Percentiles rank a stretch among this genome's conserved stretches.
These are phyloP conservation scores for Benincasa hispida DNA, from an alignment of 306 rosid genomes.

Conservation along the genomic window DNA sequence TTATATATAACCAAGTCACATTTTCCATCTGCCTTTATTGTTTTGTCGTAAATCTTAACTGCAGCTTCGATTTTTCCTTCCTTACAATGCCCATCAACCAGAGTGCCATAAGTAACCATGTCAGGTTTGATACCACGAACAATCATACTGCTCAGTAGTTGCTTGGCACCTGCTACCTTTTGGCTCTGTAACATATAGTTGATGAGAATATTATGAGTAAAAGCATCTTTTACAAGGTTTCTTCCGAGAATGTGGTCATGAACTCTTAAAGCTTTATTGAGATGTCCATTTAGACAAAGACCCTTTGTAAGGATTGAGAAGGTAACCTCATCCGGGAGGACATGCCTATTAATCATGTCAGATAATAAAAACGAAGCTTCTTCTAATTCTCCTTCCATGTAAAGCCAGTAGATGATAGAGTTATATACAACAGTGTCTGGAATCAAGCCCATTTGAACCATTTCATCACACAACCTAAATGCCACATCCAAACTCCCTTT, in stretches of 20 bases:
- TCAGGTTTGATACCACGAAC: slow-evolving; percentile 35
- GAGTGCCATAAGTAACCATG: slow-evolving; percentile 32
- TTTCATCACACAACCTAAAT: slow-evolving; percentile 33
- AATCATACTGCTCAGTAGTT: slow-evolving; percentile 34
- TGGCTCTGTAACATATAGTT: slow-evolving; percentile 25
- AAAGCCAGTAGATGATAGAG: slow-evolving; percentile 41
- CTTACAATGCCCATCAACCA: slow-evolving; percentile 37
- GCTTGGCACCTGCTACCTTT: slow-evolving; percentile 24
- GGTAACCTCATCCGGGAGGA: slow-evolving; percentile 39
- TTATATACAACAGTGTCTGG: slow-evolving; percentile 39
- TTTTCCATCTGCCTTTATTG: slow-evolving; percentile 25
- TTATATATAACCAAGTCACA: slow-evolving; percentile 38
- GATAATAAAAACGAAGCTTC: slow-evolving; percentile 34
- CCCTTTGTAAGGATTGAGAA: slow-evolving; percentile 38
- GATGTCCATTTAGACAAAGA: slow-evolving; percentile 32
- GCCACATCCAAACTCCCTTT: slow-evolving; percentile 43
- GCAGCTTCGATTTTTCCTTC: slow-evolving; percentile 25
- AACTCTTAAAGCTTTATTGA: slow-evolving; percentile 31
- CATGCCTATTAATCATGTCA: slow-evolving; percentile 32
- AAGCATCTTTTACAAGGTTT: slow-evolving; percentile 21
- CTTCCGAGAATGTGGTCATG: slow-evolving; percentile 17
- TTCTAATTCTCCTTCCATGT: slow-evolving; percentile 26
- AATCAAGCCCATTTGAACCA: slow-evolving; percentile 36
- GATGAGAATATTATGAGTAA: slow-evolving; percentile 38
- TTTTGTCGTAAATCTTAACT: slow-evolving; percentile 21